Evolutionary conservation across 768 basidiomycete genomes (phyloP).

Genomic region (Trametes punicea): DNA sequence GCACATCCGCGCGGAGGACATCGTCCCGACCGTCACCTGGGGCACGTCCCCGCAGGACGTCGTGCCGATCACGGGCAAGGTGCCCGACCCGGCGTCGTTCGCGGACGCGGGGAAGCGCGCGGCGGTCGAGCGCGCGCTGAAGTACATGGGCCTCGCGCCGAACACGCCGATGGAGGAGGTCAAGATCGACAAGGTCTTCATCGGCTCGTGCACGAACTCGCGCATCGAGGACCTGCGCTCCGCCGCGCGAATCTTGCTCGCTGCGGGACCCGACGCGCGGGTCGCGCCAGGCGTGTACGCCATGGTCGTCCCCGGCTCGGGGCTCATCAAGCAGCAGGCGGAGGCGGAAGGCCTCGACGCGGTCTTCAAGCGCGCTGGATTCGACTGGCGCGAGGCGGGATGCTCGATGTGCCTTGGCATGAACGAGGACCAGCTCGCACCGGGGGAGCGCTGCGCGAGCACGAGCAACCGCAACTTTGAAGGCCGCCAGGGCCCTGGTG

Average conservation of each 20-base stretch:
- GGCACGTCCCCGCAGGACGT: constrained; percentile 64
- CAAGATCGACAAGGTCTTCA: constrained; percentile 62
- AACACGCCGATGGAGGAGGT: constrained; percentile 55
- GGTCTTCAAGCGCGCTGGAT: constrained; percentile 62
- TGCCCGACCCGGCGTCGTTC: constrained; percentile 49
- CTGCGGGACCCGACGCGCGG: constrained; percentile 47
- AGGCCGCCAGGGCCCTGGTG: constrained; percentile 59
- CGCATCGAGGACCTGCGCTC: constrained; percentile 65
- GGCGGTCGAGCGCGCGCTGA: constrained; percentile 49
- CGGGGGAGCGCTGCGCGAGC: constrained; percentile 55
- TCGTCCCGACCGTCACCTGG: constrained; percentile 63
- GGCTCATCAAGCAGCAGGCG: constrained; percentile 62
- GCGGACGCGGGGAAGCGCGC: constrained; percentile 42
- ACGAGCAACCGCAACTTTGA: constrained; percentile 69
- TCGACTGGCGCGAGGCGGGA: constrained; percentile 68
- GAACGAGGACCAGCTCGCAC: constrained; percentile 65
- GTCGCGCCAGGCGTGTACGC: constrained; percentile 52
- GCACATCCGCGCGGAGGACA: constrained; percentile 56
- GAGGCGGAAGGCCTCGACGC: constrained; percentile 62
- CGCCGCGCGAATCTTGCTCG: constrained; percentile 53
- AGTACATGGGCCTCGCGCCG: constrained; percentile 60
- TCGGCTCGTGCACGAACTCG: constrained; percentile 66
- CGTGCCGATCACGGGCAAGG: constrained; percentile 53
- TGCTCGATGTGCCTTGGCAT: constrained; percentile 73
- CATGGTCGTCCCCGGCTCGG: constrained; percentile 68